Evolutionary conservation across 2,329 filamentous ascomycete genomes (phyloP).

Genomic region (Claviceps pazoutovae): DNA sequence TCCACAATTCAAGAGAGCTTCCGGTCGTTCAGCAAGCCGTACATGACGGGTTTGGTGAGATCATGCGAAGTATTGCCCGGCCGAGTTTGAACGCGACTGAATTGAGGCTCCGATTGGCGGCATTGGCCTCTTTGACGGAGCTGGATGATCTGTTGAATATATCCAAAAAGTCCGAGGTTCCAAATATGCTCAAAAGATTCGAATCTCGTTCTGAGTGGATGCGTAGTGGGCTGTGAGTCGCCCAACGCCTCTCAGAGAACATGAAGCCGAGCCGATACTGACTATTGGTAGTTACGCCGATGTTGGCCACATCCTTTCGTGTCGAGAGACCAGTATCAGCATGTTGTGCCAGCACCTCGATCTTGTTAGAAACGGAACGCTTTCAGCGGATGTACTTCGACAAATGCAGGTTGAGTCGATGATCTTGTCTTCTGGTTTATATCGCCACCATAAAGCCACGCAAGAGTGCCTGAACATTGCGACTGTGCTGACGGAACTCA

Average conservation of each 20-base stretch:
- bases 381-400: slow-evolving; percentile 50
- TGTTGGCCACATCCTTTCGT: slow-evolving; percentile 67
- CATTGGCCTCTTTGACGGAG: slow-evolving; percentile 64
- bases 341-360: slow-evolving; percentile 58
- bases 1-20: slow-evolving; percentile 52
- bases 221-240: slow-evolving; percentile 57
- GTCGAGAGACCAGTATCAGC: slow-evolving; percentile 69
- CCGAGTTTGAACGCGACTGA: slow-evolving; percentile 34
- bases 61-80: slow-evolving; percentile 42
- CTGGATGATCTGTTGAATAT: slow-evolving; percentile 63
- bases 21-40: slow-evolving; percentile 40
- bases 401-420: slow-evolving; percentile 65
- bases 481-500: slow-evolving; percentile 66
- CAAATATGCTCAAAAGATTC: slow-evolving; percentile 49
- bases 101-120: slow-evolving; percentile 42
- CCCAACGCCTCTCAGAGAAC: background rate
- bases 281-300: slow-evolving; percentile 48
- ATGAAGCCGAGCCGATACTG: slow-evolving; percentile 5
- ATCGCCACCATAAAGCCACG: slow-evolving; percentile 64
- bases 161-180: slow-evolving; percentile 43
- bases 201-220: slow-evolving; percentile 61
- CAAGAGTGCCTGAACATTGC: slow-evolving; percentile 82
- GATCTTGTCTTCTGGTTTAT: slow-evolving; percentile 59
- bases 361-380: slow-evolving; percentile 44
- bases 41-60: slow-evolving; percentile 46